A percentile compares a stretch with the other conserved stretches of the same genome.
phyloP scores from a whole-genome alignment of 345 rosid species.

The Brassica incana region DNA sequence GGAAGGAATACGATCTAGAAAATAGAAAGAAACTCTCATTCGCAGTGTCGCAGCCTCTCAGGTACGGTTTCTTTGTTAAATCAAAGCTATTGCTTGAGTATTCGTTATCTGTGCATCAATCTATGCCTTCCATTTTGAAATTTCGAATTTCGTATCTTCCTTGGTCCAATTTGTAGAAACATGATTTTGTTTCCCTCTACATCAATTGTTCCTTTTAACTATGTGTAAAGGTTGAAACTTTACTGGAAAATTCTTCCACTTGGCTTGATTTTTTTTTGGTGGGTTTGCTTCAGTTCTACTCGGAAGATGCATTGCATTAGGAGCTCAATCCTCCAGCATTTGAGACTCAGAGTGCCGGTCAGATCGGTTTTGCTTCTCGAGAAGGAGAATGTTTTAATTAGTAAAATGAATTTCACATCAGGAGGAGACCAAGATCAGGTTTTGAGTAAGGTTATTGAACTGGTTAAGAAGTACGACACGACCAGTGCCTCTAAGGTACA shows the following conservation, averaged over 20 bases:
- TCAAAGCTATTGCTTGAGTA: background rate
- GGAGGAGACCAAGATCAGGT: conserved; percentile 32
- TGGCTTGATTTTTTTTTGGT: background rate
- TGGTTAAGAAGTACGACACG: conserved; percentile 36
- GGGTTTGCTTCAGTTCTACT: background rate
- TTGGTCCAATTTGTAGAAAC: background rate
- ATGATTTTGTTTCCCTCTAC: background rate
- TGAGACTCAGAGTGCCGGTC: conserved; percentile 23
- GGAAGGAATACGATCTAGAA: conserved; percentile 2
- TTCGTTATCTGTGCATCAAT: background rate
- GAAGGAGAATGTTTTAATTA: conserved; percentile 3
- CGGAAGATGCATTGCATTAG: conserved; percentile 29
- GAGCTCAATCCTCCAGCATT: conserved; percentile 33
- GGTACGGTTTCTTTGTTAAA: conserved; percentile 13
- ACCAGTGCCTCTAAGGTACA: conserved; percentile 21
- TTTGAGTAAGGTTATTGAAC: conserved; percentile 33
- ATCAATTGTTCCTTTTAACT: background rate
- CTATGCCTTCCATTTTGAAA: background rate
- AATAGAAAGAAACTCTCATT: background rate
- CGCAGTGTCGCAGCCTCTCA: background rate
- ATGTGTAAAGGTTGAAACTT: background rate
- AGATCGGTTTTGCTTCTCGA: background rate
- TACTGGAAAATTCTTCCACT: background rate
- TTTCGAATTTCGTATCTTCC: background rate
- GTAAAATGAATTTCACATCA: conserved; percentile 21